Base-by-base conservation (phyloP, 129 eudicot species). In the Lonicera japonica region DNA sequence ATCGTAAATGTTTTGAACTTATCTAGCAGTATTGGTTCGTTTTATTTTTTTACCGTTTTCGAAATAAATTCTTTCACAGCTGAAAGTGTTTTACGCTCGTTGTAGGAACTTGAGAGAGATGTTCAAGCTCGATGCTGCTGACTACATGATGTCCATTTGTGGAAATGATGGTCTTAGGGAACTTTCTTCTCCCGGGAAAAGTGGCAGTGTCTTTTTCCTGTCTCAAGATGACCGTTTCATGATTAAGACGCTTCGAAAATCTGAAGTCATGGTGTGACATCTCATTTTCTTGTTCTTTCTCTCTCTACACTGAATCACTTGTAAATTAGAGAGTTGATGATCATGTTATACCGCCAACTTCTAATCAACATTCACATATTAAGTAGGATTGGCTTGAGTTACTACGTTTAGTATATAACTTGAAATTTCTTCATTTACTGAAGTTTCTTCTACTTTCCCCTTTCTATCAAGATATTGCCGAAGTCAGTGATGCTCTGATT, bases 151-250 rank as follows among this genome's bases (percentile, higher is more conserved):
- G 88, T 91, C 98, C 16, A 84, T 91, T 54, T 91, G 98, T 69
- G 98, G 98, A 71, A 91, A 91, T 76, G 98, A 87, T 72, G 88
- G 96, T 50, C 86, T 91, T 17, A 75, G 98, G 78, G 96, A 91
- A 70, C 89, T 91, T 68, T 91, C 98, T 29, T 91, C 98, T 60
- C 98, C 98, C 29, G 98, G 98, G 38, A 91, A 91, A 75, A 91
- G 98, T 76, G 98, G 98, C 25, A 91, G 98, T 64, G 96, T 91
- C 23, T 91, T 91, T 80, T 91, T 91, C 75, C 73, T 91, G 54
- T 91, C 98, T 64, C 98, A 87, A 75, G 98, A 91, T 69, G 98
- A 91, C 60, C 96, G 91, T 54, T 91, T 91, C 78, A 91, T 91
- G 98, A 87, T 91, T 41, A 91, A 91, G 78, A 91, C 98, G 36